A percentile compares a stretch with the other conserved stretches of the same genome.
Conservation (phyloP, 257 asterid species). For the Solanum bulbocastanum region DNA sequence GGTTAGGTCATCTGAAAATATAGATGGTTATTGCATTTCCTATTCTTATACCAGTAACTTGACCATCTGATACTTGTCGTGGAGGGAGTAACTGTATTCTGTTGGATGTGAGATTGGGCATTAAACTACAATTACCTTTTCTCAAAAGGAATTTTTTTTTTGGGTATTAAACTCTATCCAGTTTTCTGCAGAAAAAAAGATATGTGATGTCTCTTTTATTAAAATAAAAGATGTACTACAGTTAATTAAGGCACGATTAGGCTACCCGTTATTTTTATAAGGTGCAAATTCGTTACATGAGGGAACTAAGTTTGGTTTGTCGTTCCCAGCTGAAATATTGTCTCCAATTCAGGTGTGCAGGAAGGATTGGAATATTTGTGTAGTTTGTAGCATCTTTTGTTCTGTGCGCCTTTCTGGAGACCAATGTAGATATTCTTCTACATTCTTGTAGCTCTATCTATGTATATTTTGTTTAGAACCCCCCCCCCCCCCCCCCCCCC, state of each 20-base stretch:
- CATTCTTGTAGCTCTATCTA: neutral
- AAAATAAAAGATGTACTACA: neutral
- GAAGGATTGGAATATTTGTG: neutral
- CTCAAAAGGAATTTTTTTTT: neutral
- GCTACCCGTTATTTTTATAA: neutral
- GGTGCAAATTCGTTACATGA: neutral
- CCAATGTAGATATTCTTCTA: neutral
- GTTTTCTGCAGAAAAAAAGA: neutral
- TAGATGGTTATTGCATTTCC: neutral
- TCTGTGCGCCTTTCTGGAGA: neutral
- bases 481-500: neutral
- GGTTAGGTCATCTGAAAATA: neutral
- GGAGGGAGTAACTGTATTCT: neutral
- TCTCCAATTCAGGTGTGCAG: neutral
- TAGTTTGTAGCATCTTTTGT: neutral
- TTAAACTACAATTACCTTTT: neutral
- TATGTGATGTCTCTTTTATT: neutral
- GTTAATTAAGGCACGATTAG: neutral
- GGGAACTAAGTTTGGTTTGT: neutral
- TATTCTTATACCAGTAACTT: neutral
- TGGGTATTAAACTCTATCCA: neutral
- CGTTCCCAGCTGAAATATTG: neutral
- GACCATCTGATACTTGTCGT: neutral
- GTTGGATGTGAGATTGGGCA: neutral
- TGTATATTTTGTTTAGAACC: neutral